Conservation (phyloP, 352 stramenopile species). For the Aphanomyces euteiches region DNA sequence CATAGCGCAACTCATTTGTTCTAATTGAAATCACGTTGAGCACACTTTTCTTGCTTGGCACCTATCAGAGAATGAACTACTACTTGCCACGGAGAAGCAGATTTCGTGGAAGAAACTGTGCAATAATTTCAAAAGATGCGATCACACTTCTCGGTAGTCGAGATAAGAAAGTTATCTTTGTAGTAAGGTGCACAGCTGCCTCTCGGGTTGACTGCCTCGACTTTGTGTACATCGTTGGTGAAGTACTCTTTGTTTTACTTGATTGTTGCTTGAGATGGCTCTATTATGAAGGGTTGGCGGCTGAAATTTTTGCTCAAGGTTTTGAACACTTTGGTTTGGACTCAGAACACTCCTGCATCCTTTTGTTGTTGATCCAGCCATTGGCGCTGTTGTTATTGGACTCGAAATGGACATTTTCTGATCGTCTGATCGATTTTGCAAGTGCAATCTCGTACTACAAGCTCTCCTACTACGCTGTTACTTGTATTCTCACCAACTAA, state of each 20-base stretch:
- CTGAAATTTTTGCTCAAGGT: conserved; percentile 61
- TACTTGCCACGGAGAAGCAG: no score
- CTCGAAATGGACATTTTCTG: conserved; percentile 41
- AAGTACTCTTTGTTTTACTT: conserved; percentile 28
- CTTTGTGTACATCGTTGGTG: conserved; percentile 71
- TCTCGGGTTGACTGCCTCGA: no score
- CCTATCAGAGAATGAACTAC: no score
- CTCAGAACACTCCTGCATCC: conserved; percentile 59
- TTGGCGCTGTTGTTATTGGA: conserved; percentile 73
- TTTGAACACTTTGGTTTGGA: conserved; percentile 67
- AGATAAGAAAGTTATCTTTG: conserved; percentile 79
- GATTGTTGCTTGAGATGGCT: no score
- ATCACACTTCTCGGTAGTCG: conserved; percentile 63
- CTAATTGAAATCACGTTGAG: no score
- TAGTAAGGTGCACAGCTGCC: conserved; percentile 38
- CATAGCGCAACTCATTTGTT: no score
- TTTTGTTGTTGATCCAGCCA: conserved; percentile 62
- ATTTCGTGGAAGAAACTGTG: no score
- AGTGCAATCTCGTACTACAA: conserved; percentile 84
- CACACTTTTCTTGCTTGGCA: no score
- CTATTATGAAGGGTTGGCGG: conserved; percentile 42
- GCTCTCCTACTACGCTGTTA: conserved; percentile 74
- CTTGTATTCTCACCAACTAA: conserved; percentile 62
- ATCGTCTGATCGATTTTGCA: neutral
- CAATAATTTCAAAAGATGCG: conserved; percentile 40